These are phyloP conservation scores for Naganishia kalamii DNA, from an alignment of 768 basidiomycete species.

Conservation along the genomic window DNA sequence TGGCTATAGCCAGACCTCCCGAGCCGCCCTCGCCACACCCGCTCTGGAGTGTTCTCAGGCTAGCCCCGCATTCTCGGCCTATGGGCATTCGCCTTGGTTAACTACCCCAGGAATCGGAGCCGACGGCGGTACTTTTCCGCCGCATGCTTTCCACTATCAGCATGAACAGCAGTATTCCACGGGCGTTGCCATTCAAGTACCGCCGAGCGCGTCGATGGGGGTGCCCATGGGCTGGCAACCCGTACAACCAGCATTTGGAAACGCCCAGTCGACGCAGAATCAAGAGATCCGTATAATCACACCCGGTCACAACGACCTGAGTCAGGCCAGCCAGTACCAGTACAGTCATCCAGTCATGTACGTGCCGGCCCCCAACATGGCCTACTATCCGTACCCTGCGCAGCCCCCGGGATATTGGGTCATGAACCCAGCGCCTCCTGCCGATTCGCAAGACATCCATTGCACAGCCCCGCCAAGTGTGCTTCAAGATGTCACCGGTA, in stretches of 20 bases:
- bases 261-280: background rate
- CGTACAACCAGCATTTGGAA: background rate
- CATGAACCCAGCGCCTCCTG: background rate
- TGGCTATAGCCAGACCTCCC: background rate
- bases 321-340: background rate
- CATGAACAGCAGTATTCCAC: background rate
- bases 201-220: background rate
- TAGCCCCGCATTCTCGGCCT: conserved; percentile 13
- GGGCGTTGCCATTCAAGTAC: conserved; percentile 12
- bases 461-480: background rate
- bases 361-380: background rate
- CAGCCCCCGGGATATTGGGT: conserved; percentile 6
- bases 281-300: background rate
- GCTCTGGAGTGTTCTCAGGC: conserved; percentile 8
- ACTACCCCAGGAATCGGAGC: background rate
- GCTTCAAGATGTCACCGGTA: background rate
- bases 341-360: background rate
- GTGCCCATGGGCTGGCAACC: background rate
- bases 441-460: background rate
- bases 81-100: conserved; percentile 13
- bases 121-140: background rate
- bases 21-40: background rate
- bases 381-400: background rate
- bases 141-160: background rate
- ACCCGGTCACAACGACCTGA: background rate